Evolutionary conservation across 2,329 filamentous ascomycete species (phyloP), one percentile per base, ranked within the genome.

Genomic region (Pseudogymnoascus sp.): DNA sequence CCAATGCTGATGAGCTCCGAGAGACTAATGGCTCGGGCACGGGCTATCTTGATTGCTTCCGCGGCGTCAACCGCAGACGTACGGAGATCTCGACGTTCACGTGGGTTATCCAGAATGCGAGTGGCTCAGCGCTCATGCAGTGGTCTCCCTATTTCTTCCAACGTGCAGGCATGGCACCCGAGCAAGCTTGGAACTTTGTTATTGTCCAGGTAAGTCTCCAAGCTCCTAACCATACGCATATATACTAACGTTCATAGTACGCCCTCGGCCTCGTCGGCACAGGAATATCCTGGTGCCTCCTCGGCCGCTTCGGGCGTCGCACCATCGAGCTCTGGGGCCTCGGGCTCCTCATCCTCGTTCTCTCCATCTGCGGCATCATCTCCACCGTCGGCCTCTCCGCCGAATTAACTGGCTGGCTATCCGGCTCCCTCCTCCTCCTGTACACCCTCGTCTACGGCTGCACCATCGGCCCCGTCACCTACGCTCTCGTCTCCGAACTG

Each of bases 331-430:
- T 78, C 45, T 80, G 74, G 70, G 78, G 78, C 12, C 80, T 94
- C 3, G 85, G 82, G 65, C 84, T 82, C 3, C 80, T 95, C 26
- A 91, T 80, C 73, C 66, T 73, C 60, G 91, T 94, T 85, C 80
- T 95, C 2, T 75, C 94, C 67, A 76, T 90, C 70, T 85, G 94
- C 71, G 90, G 90, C 23, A 92, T 92, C 76, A 37, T 57, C 15
- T 9, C 55, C 55, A 72, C 76, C 3, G 74, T 74, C 0, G 72
- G 72, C 2, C 68, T 70, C 0, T 66, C 48, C 71, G 71, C 72
- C 3, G 68, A 69, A 0, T 72, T 74, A 15, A 73, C 71, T 3
- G 71, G 65, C 21, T 79, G 76, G 75, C 76, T 75, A 1, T 30
- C 28, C 5, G 75, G 72, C 2, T 66, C 67, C 5, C 64, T 76